These are phyloP conservation scores for Fraxinus americana DNA, from an alignment of 257 asterid species.

Conservation along the genomic window DNA sequence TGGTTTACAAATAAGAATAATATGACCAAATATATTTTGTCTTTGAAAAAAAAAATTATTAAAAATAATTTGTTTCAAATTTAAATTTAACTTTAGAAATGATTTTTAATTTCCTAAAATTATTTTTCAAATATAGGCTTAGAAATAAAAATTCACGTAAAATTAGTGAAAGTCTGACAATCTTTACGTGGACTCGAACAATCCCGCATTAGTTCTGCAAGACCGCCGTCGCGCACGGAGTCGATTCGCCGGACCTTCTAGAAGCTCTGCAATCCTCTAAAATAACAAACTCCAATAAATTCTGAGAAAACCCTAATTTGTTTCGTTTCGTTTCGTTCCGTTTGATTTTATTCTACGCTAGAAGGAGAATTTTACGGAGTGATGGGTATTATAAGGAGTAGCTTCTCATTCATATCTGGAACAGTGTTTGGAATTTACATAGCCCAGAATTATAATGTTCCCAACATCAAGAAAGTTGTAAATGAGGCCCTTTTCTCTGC, in stretches of 20 bases:
- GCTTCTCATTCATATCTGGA: slow-evolving; percentile 39
- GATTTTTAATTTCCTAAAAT: too few relatives aligned
- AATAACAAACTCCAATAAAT: not conserved
- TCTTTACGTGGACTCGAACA: not conserved
- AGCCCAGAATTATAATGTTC: slow-evolving; percentile 62
- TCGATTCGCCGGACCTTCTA: not conserved
- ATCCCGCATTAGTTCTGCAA: not conserved
- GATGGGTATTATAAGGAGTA: slow-evolving; percentile 45
- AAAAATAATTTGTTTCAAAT: too few relatives aligned
- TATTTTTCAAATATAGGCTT: too few relatives aligned
- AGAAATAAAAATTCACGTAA: too few relatives aligned
- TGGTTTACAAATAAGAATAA: too few relatives aligned
- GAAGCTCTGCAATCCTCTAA: not conserved
- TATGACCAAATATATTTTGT: too few relatives aligned
- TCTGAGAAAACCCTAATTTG: not conserved
- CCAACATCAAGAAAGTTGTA: slow-evolving; percentile 43
- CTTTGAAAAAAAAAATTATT: too few relatives aligned
- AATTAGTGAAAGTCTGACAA: not conserved
- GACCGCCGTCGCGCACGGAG: not conserved
- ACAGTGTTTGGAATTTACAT: slow-evolving; percentile 51
- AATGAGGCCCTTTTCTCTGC: slow-evolving; percentile 46
- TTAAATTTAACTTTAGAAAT: too few relatives aligned
- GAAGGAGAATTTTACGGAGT: not conserved
- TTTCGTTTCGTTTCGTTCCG: too few relatives aligned
- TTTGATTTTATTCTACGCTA: not conserved